Percentiles rank a stretch among this genome's conserved stretches.
phyloP scores from a whole-genome alignment of 2,329 filamentous ascomycete species.

The Pseudocercospora fuligena region DNA sequence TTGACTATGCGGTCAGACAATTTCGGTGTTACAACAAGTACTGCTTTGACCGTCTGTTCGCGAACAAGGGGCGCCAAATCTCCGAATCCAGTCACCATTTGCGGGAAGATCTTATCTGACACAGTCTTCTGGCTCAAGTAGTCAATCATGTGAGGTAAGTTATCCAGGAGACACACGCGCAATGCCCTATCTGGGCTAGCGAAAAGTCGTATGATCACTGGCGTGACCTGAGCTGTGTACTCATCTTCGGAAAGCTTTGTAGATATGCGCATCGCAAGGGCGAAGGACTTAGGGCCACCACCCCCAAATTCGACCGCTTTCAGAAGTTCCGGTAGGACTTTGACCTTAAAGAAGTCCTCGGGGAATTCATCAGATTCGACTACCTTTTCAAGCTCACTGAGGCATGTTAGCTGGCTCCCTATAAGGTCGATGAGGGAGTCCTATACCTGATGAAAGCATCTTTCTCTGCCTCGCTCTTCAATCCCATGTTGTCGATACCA shows the following conservation, averaged over 20 bases:
- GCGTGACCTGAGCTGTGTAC: slow-evolving; percentile 81
- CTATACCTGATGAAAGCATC: slow-evolving; percentile 79
- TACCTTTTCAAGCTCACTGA: slow-evolving; percentile 76
- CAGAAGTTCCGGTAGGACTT: slow-evolving; percentile 90
- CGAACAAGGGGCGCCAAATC: slow-evolving; percentile 88
- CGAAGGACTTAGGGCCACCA: slow-evolving; percentile 88
- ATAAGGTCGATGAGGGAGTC: slow-evolving; percentile 12
- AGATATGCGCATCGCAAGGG: slow-evolving; percentile 87
- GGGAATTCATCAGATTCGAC: slow-evolving; percentile 82
- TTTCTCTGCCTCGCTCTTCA: slow-evolving; percentile 83
- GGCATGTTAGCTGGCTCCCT: background rate
- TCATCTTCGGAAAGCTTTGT: slow-evolving; percentile 86
- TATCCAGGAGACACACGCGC: slow-evolving; percentile 87
- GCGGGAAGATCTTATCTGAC: slow-evolving; percentile 95
- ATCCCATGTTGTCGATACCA: slow-evolving; percentile 86
- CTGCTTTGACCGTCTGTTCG: slow-evolving; percentile 94
- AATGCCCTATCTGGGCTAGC: slow-evolving; percentile 89
- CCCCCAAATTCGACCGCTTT: slow-evolving; percentile 99
- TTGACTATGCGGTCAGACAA: slow-evolving; percentile 92
- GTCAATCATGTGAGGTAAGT: slow-evolving; percentile 88
- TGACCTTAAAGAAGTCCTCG: slow-evolving; percentile 97
- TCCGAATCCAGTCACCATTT: slow-evolving; percentile 94
- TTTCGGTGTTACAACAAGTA: slow-evolving; percentile 84
- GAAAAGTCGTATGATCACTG: slow-evolving; percentile 86
- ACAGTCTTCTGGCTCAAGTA: slow-evolving; percentile 84